These are phyloP conservation scores for Daedalea quercina DNA, from an alignment of 768 basidiomycete species.

Conservation along the genomic window DNA sequence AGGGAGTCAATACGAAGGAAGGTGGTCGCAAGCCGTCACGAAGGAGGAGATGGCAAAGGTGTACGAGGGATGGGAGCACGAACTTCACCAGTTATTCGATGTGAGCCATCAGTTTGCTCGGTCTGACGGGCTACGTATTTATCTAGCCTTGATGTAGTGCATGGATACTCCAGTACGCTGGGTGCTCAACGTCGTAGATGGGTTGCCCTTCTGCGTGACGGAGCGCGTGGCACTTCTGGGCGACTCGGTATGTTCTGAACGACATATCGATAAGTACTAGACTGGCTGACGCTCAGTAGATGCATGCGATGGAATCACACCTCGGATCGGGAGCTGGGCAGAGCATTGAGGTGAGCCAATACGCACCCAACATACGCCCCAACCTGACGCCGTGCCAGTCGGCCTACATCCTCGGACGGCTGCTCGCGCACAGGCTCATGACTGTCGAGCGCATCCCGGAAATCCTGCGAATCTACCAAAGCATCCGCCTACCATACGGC, in stretches of 20 bases:
- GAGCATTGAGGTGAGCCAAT: slow-evolving; percentile 18
- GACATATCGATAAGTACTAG: neutral
- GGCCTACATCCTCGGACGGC: slow-evolving; percentile 18
- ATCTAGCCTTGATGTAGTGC: neutral
- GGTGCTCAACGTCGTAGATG: slow-evolving; percentile 21
- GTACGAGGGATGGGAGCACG: slow-evolving; percentile 20
- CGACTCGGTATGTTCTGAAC: slow-evolving; percentile 18
- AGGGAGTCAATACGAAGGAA: slow-evolving; percentile 15
- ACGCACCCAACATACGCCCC: neutral
- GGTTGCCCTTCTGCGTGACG: slow-evolving; percentile 16
- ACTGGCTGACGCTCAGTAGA: slow-evolving; percentile 3
- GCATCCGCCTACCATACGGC: slow-evolving; percentile 16
- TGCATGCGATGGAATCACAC: slow-evolving; percentile 22
- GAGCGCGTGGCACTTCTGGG: slow-evolving; percentile 25
- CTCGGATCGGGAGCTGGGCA: slow-evolving; percentile 25
- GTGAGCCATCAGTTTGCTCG: slow-evolving; percentile 1
- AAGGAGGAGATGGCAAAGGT: slow-evolving; percentile 13
- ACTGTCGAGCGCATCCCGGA: slow-evolving; percentile 5
- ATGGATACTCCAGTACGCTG: slow-evolving; percentile 7
- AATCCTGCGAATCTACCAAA: slow-evolving; percentile 16
- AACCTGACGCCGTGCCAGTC: slow-evolving; percentile 7
- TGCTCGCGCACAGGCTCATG: slow-evolving; percentile 13
- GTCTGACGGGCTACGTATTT: neutral
- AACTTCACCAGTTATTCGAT: slow-evolving; percentile 17
- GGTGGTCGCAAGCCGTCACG: slow-evolving; percentile 18